Evolutionary conservation across 78 protist genomes (phyloP), one percentile per base, ranked within the genome.

Genomic region (Dictyostelium citrinum): DNA sequence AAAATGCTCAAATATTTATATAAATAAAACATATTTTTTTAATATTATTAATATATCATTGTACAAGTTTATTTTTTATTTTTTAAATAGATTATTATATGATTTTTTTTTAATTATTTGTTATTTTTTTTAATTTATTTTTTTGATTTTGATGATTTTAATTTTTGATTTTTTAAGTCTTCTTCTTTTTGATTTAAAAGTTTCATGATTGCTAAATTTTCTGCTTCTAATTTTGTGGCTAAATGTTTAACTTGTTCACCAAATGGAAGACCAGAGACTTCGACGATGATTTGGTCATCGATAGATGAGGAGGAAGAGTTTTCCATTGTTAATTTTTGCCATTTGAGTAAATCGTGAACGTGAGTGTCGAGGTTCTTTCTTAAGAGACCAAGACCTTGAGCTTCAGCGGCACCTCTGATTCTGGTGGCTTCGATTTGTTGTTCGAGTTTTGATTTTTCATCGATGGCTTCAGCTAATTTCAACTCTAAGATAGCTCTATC

Each of bases 181-280:
- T 85, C 91, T 74, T 85, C 91, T 29, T 85, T 85, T 41, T 35
- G 64, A 41, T 16, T 2, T 39, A 85, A 76, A 39, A 85, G 78
- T 64, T 76, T 74, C 29, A 58, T 76, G 31, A 85, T 85, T 17
- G 75, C 91, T 43, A 60, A 76, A 29, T 85, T 85, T 61, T 85
- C 91, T 10, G 77, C 91, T 17, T 74, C 91, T 67, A 85, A 61
- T 39, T 85, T 85, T 37, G 64, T 76, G 35, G 91, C 91, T 67
- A 85, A 61, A 39, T 85, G 91, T 61, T 85, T 85, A 39, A 85
- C 91, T 76, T 85, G 91, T 11, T 85, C 91, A 27, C 81, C 91
- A 60, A 85, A 85, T 55, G 91, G 91, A 37, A 85, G 55, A 76
- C 91, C 91, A 61, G 91, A 74, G 29, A 85, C 91, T 61, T 85